Evolutionary conservation across 2,329 filamentous ascomycete species (phyloP).

Genomic region (Xylariales sp.): DNA sequence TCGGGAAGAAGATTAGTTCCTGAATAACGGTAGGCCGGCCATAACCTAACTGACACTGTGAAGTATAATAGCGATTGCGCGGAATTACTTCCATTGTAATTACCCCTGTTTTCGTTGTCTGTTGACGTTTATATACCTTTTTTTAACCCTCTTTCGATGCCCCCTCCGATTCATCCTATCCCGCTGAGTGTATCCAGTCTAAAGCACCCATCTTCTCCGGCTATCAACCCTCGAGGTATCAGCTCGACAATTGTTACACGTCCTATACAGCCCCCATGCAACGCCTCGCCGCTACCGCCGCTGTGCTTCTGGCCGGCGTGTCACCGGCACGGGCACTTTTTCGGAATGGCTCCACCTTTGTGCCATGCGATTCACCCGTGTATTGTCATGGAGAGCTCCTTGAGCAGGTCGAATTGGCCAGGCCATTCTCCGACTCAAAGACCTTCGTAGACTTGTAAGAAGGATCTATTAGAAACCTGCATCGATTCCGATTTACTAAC

Average conservation of each 20-base stretch:
- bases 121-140: conserved; percentile 7
- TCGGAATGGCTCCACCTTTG: conserved; percentile 68
- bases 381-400: conserved; percentile 76
- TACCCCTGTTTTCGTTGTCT: not conserved
- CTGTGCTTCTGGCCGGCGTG: conserved; percentile 38
- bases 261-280: conserved; percentile 25
- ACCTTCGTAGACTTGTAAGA: conserved; percentile 76
- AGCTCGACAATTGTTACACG: conserved; percentile 1
- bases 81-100: conserved; percentile 1
- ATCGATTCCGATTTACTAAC: conserved; percentile 27
- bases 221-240: not conserved
- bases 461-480: not conserved
- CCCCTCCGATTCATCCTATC: not conserved
- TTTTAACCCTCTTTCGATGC: conserved; percentile 1
- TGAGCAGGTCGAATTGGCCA: conserved; percentile 70
- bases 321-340: conserved; percentile 60
- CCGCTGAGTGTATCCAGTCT: not conserved
- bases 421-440: conserved; percentile 75
- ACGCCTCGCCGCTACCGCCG: conserved; percentile 28
- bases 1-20: conserved; percentile 27
- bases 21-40: conserved; percentile 9
- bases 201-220: not conserved
- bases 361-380: conserved; percentile 74
- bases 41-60: conserved; percentile 20
- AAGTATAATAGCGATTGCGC: conserved; percentile 13